Conservation (phyloP, 129 eudicot species). For the Cynara cardunculus region DNA sequence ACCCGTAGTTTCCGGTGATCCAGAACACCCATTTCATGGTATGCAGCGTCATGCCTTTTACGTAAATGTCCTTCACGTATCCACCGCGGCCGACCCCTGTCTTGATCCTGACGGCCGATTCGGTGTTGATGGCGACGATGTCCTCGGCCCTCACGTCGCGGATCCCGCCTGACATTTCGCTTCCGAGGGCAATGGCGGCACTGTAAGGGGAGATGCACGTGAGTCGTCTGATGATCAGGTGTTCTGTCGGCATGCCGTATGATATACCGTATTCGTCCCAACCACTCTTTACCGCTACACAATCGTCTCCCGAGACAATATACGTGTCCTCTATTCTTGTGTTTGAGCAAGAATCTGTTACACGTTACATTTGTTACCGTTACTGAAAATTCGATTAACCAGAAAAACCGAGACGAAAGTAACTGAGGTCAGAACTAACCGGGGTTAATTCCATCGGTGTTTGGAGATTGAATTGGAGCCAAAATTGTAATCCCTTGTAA, state of each 20-base stretch:
- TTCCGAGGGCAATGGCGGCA: constrained; percentile 79
- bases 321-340: constrained; percentile 63
- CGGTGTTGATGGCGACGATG: constrained; percentile 57
- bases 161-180: constrained; percentile 88
- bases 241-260: constrained; percentile 63
- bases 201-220: constrained; percentile 80
- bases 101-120: constrained; percentile 73
- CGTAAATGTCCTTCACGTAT: constrained; percentile 69
- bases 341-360: constrained; percentile 72
- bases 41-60: constrained; percentile 65
- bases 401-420: background rate
- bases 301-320: constrained; percentile 70
- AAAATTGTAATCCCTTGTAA: constrained; percentile 75
- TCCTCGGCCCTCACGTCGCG: constrained; percentile 71
- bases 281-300: constrained; percentile 80
- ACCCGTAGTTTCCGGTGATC: constrained; percentile 83
- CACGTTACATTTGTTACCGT: background rate
- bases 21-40: constrained; percentile 93
- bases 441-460: constrained; percentile 90
- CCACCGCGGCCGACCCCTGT: constrained; percentile 80
- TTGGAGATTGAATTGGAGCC: constrained; percentile 74
- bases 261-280: constrained; percentile 85
- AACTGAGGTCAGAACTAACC: constrained; percentile 34
- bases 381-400: background rate
- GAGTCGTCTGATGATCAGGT: constrained; percentile 54